These are phyloP conservation scores for Neofusicoccum parvum DNA, from an alignment of 2,329 filamentous ascomycete species.

Conservation along the genomic window DNA sequence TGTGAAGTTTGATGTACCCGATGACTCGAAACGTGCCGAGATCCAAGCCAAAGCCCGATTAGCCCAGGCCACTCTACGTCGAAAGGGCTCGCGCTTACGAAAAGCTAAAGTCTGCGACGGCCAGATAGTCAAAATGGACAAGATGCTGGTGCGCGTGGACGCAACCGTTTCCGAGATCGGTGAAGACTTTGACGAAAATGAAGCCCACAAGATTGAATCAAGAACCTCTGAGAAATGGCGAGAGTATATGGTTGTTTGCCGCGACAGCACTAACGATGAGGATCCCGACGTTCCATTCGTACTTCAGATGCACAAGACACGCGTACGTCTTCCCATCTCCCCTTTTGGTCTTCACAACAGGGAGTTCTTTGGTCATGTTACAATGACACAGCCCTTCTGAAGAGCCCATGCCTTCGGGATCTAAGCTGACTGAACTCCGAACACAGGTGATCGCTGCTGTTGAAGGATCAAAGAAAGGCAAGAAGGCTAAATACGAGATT, in stretches of 20 bases:
- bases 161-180: conserved; percentile 55
- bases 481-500: conserved; percentile 60
- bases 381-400: no score
- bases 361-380: no score
- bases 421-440: background rate
- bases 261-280: conserved; percentile 57
- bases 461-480: conserved; percentile 55
- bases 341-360: no score
- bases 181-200: conserved; percentile 65
- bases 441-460: conserved; percentile 60
- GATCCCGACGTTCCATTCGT: conserved; percentile 49
- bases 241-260: conserved; percentile 64
- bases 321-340: conserved; percentile 38
- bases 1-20: conserved; percentile 47
- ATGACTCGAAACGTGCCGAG: conserved; percentile 41
- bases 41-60: conserved; percentile 43
- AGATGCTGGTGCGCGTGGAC: conserved; percentile 68
- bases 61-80: conserved; percentile 41
- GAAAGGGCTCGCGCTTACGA: conserved; percentile 37
- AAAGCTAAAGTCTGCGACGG: conserved; percentile 54
- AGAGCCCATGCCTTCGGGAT: no score
- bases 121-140: conserved; percentile 67
- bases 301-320: conserved; percentile 63
- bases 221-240: conserved; percentile 65
- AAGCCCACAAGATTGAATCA: conserved; percentile 61